Percentiles rank a stretch among this genome's conserved stretches.
These are phyloP conservation scores for Violaceomyces palustris DNA, from an alignment of 1,284 basidiomycete genomes.

Conservation along the genomic window DNA sequence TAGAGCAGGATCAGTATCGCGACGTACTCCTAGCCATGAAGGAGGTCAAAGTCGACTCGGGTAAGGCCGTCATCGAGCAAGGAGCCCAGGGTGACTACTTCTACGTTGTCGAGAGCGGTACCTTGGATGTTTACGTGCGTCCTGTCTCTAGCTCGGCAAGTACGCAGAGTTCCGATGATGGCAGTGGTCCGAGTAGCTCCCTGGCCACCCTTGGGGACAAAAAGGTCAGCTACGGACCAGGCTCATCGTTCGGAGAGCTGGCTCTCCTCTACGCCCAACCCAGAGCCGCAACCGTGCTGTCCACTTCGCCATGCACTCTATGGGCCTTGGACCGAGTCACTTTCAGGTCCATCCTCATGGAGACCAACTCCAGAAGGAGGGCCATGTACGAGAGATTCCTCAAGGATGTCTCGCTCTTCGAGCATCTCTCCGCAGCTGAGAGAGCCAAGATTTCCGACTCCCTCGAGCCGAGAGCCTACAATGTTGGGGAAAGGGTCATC, in stretches of 20 bases:
- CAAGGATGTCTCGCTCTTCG: constrained; percentile 80
- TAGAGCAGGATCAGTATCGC: constrained; percentile 90
- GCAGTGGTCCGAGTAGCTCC: constrained; percentile 10
- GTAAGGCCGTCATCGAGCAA: constrained; percentile 87
- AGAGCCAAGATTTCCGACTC: constrained; percentile 96
- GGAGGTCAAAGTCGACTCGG: constrained; percentile 68
- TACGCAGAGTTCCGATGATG: constrained; percentile 30
- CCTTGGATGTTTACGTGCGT: constrained; percentile 78
- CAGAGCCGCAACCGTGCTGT: constrained; percentile 85
- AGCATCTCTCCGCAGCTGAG: constrained; percentile 77
- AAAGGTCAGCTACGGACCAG: constrained; percentile 70
- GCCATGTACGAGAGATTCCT: constrained; percentile 95
- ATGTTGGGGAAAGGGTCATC: constrained; percentile 80
- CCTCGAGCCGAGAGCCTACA: constrained; percentile 74
- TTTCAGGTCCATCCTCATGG: constrained; percentile 86
- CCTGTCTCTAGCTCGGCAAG: constrained; percentile 46
- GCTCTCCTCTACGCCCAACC: constrained; percentile 97
- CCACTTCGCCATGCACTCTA: constrained; percentile 72
- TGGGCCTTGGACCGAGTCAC: constrained; percentile 97
- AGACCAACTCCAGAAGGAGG: constrained; percentile 61
- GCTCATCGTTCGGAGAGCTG: constrained; percentile 88
- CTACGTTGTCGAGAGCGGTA: constrained; percentile 89
- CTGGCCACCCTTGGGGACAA: constrained; percentile 32
- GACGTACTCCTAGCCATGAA: constrained; percentile 94
- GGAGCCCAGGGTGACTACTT: constrained; percentile 96